A percentile compares a stretch with the other conserved stretches of the same genome.
Evolutionary conservation across 495 filamentous ascomycete genomes (phyloP).

Genomic region (Aspergillus incahuasiensis): DNA sequence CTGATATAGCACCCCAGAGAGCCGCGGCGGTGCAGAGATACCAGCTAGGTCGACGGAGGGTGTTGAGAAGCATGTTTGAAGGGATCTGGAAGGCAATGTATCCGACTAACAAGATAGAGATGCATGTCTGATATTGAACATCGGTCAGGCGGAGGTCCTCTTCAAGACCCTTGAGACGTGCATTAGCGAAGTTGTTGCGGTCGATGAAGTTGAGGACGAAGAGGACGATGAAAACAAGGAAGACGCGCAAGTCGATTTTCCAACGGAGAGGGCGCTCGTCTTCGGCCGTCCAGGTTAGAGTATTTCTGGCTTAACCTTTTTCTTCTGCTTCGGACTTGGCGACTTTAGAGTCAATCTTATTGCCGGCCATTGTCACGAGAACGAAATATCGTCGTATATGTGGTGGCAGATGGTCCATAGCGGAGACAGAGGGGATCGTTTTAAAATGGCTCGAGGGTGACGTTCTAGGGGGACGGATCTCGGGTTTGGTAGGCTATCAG

Average conservation of each 20-base stretch:
- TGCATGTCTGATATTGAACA: not conserved
- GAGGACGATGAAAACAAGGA: not conserved
- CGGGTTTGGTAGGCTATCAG: not conserved
- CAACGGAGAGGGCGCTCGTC: not conserved
- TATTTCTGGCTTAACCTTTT: not conserved
- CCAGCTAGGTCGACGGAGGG: not conserved
- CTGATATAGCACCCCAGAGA: not conserved
- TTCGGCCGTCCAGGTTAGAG: not conserved
- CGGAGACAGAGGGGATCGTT: not conserved
- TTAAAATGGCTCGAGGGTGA: not conserved
- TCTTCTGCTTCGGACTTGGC: not conserved
- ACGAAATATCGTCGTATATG: not conserved
- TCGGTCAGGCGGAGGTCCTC: not conserved
- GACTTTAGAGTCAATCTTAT: not conserved
- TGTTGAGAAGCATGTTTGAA: not conserved
- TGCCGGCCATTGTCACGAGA: not conserved
- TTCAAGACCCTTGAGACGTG: not conserved
- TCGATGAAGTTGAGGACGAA: constrained; percentile 5
- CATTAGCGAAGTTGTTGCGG: constrained; percentile 3
- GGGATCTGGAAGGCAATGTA: constrained; percentile 1
- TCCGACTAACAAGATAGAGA: not conserved
- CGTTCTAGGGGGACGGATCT: not conserved
- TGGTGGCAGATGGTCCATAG: not conserved
- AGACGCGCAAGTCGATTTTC: not conserved
- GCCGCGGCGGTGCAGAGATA: not conserved